Base-by-base conservation (phyloP, 768 basidiomycete genomes). In the Clitopilus passeckerianus region DNA sequence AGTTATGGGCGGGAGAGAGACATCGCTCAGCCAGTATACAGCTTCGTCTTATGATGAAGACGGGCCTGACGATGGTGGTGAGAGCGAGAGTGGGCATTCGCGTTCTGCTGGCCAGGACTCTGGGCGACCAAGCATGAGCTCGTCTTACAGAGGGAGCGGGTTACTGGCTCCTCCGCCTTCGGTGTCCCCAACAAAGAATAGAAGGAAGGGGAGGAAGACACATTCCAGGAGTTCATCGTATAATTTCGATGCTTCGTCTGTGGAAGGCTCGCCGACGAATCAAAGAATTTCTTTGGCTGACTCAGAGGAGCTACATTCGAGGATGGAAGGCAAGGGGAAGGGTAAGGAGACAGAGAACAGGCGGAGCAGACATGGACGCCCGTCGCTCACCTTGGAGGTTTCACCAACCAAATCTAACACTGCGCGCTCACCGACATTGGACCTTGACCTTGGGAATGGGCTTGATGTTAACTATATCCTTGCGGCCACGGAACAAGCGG, bases 221-320 rank as follows among this genome's bases (percentile, higher is more conserved):
- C 64, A 59, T 15, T 68, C 69, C 12, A 58, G 64, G 23, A 64
- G 68, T 15, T 71, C 70, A 4, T 70, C 69, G 22, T 68, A 70
- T 43, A 57, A 68, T 27, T 60, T 58, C 20, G 44, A 63, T 37
- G 59, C 60, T 57, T 41, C 59, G 61, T 34, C 64, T 5, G 46
- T 50, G 22, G 46, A 50, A 18, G 46, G 20, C 20, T 50, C 46
- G 16, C 46, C 46, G 10, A 20, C n/a, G 15, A 50, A 22, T 23
- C 46, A 50, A 10, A 50, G 22, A 12, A 10, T 22, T 10, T 50
- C 46, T 10, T 50, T 50, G 46, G 46, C 3, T 12, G 27, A 30
- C 3, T 50, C 46, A 5, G 46, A 18, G 46, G 46, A 50, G 46
- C 46, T 15, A 12, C 37, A 50, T 5, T 20, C 54, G 8, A 33